phyloP scores from a whole-genome alignment of 164 flowering plant species.

The Magnolia kwangsiensis region DNA sequence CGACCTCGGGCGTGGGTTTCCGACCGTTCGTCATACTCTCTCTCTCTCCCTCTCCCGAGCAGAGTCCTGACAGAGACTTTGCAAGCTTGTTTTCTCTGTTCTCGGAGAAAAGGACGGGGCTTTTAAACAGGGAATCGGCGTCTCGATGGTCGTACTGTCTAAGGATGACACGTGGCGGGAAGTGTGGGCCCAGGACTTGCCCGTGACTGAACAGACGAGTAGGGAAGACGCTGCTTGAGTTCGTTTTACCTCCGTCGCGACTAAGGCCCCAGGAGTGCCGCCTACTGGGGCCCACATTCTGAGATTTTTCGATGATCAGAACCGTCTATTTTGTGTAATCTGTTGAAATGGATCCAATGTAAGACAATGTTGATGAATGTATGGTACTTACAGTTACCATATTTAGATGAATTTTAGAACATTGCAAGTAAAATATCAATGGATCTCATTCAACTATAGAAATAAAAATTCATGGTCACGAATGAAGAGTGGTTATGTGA shows the following conservation, averaged over 20 bases:
- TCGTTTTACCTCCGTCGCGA: neutral
- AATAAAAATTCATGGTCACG: too few relatives aligned
- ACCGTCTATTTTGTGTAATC: neutral
- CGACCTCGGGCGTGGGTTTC: slow-evolving; percentile 25
- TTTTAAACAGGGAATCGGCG: neutral
- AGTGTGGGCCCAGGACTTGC: neutral
- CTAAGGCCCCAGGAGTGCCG: neutral
- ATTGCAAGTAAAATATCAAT: too few relatives aligned
- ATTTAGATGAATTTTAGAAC: too few relatives aligned
- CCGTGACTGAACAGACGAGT: slow-evolving; percentile 15
- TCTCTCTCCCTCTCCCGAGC: neutral
- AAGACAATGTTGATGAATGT: too few relatives aligned
- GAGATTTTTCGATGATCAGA: neutral
- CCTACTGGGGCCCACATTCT: neutral
- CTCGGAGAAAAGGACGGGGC: neutral
- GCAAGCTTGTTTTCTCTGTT: neutral
- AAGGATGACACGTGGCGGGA: neutral
- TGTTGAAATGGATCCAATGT: too few relatives aligned
- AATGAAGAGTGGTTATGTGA: too few relatives aligned
- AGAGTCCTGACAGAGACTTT: too few relatives aligned
- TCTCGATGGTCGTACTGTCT: neutral
- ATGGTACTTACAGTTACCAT: too few relatives aligned
- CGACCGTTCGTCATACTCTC: slow-evolving; percentile 14
- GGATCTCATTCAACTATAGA: too few relatives aligned
- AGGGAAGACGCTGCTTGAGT: neutral